Base-by-base conservation (phyloP, 2,329 filamentous ascomycete species). In the Ophiostoma perfectum region DNA sequence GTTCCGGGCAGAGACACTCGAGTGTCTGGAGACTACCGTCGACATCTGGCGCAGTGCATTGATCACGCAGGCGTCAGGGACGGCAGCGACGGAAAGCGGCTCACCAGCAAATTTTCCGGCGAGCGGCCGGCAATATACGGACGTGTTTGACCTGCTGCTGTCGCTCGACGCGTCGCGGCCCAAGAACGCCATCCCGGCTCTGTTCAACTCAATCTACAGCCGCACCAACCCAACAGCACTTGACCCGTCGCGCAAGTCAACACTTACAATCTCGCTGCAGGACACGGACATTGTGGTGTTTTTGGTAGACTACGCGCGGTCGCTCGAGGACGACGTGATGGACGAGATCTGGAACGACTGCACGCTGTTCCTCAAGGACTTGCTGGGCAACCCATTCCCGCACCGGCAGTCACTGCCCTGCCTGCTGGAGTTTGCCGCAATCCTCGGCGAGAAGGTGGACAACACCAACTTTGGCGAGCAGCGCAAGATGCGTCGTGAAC, bases 321-420 rank as follows among this genome's bases (percentile, higher is more conserved):
- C 93, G 0, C 82, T 98, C 12, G 95, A 99, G 75, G 95, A 99
- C 74, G 95, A 99, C 80, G 91, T 95, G 16, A 94, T 97, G 85
- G 95, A 99, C 74, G 95, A 99, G 78, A 97, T 99, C 65, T 99
- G 95, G 95, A 84, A 88, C 55, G 94, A 99, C 76, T 99, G 94
- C 77, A 92, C 93, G 74, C 86, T 90, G 0, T 99, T 99, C 77
- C 78, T 98, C 70, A 90, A 88, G 71, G 96, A 99, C 76, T 85
- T 99, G 41, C 83, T 99, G 41, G 88, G 90, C 38, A 99, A 99
- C 75, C 96, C 95, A 0, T 92, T 99, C 74, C 95, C 95, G 2
- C 94, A 99, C 79, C 85, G 95, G 68, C 93, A 97, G 75, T 94
- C 93, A 7, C 79, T 99, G 52, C 91, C 95, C 6, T 88, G 89